phyloP scores from a whole-genome alignment of 768 basidiomycete species.

The Cystobasidium onofrii region DNA sequence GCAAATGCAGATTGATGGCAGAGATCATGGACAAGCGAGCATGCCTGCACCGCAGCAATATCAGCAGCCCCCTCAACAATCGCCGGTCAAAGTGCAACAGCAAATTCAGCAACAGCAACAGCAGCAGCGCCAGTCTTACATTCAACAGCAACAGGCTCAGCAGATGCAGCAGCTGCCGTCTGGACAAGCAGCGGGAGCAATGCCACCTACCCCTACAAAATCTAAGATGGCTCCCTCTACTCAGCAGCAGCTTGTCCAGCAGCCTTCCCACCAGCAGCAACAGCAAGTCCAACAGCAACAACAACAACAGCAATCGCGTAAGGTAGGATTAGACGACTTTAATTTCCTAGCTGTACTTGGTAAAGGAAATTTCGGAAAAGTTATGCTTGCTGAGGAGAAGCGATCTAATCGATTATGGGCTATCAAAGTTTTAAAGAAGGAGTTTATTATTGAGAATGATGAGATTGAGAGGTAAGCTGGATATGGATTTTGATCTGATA shows the following conservation, averaged over 20 bases:
- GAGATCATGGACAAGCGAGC: neutral
- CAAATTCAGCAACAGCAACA: constrained; percentile 10
- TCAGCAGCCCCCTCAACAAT: constrained; percentile 18
- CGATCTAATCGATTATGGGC: constrained; percentile 76
- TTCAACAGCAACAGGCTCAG: neutral
- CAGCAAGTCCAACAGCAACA: neutral
- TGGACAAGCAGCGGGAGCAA: neutral
- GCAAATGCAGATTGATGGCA: constrained; percentile 11
- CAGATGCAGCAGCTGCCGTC: constrained; percentile 12
- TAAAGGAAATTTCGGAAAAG: constrained; percentile 99
- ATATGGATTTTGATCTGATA: too few relatives aligned
- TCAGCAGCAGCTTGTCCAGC: constrained; percentile 46
- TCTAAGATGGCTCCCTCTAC: constrained; percentile 19
- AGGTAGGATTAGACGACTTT: constrained; percentile 95
- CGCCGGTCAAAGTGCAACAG: constrained; percentile 2
- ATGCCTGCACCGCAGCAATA: constrained; percentile 33
- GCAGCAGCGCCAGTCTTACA: constrained; percentile 29
- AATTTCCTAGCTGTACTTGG: constrained; percentile 97
- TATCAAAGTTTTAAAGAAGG: constrained; percentile 99
- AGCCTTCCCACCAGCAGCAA: constrained; percentile 46
- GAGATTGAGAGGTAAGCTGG: constrained; percentile 84
- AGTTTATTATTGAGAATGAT: constrained; percentile 99
- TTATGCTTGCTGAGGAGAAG: constrained; percentile 99
- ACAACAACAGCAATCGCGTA: constrained; percentile 49
- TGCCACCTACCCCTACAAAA: constrained; percentile 11